A percentile compares a stretch with the other conserved stretches of the same genome.
Conservation (phyloP, 192 early-diverging fungal species). For the Coemansia sp. region DNA sequence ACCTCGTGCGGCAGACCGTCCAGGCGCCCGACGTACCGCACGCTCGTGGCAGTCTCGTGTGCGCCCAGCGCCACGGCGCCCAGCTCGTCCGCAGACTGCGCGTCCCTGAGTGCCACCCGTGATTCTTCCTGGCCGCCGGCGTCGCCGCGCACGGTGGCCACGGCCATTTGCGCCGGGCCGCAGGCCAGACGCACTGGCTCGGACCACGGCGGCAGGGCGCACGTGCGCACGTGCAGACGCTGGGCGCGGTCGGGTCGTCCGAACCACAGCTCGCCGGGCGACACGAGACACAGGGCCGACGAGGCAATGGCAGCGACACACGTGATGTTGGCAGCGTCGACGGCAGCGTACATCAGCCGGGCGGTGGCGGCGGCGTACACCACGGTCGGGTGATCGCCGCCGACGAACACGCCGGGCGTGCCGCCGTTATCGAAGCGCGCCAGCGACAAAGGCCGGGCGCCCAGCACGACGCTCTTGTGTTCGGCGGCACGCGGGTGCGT, state of each 20-base stretch:
- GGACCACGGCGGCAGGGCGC: constrained; percentile 59
- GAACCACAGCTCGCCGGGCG: constrained; percentile 59
- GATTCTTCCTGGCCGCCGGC: constrained; percentile 27
- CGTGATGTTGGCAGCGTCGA: constrained; percentile 71
- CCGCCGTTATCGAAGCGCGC: constrained; percentile 46
- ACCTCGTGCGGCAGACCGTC: constrained; percentile 38
- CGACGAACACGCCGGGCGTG: constrained; percentile 67
- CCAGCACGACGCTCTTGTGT: constrained; percentile 70
- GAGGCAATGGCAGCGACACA: constrained; percentile 62
- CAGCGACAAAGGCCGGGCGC: constrained; percentile 71
- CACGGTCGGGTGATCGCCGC: constrained; percentile 82
- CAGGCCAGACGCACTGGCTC: constrained; percentile 70
- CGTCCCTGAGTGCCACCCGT: constrained; percentile 67
- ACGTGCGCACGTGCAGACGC: constrained; percentile 75
- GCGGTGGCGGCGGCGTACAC: constrained; percentile 53
- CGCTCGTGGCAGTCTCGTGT: constrained; percentile 35
- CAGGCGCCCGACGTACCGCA: constrained; percentile 14
- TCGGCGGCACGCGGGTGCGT: constrained; percentile 7
- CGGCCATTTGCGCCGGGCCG: constrained; percentile 60
- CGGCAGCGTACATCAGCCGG: constrained; percentile 75
- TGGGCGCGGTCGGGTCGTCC: constrained; percentile 79
- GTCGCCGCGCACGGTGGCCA: constrained; percentile 55
- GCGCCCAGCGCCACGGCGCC: constrained; percentile 20
- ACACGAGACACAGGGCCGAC: constrained; percentile 65
- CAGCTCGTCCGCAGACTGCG: constrained; percentile 62